These are phyloP conservation scores for Neolentinus lepideus DNA, from an alignment of 1,284 basidiomycete species.

Conservation along the genomic window DNA sequence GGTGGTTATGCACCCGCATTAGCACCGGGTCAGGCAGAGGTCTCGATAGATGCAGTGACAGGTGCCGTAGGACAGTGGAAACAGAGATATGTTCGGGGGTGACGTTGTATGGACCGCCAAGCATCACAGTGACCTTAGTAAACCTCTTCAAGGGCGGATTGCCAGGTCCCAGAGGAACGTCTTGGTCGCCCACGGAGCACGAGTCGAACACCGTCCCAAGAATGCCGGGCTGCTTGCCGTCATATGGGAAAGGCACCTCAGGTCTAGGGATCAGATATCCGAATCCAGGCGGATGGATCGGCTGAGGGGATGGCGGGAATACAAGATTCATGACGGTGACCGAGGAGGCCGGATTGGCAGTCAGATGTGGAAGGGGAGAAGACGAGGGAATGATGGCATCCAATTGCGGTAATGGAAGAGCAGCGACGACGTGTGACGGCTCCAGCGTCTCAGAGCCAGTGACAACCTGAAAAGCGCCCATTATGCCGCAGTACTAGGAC, in stretches of 20 bases:
- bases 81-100: slow-evolving; percentile 21
- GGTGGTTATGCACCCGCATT: slow-evolving; percentile 50
- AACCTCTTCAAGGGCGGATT: slow-evolving; percentile 18
- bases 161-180: slow-evolving; percentile 23
- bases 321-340: slow-evolving; percentile 73
- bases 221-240: slow-evolving; percentile 27
- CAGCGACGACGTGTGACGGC: slow-evolving; percentile 51
- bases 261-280: slow-evolving; percentile 91
- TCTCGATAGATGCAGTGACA: slow-evolving; percentile 14
- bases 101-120: slow-evolving; percentile 73
- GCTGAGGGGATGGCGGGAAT: slow-evolving; percentile 42
- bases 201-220: slow-evolving; percentile 86
- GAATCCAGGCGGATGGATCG: slow-evolving; percentile 79
- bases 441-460: background rate
- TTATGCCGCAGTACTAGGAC: no score
- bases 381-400: slow-evolving; percentile 14
- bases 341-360: slow-evolving; percentile 52
- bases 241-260: slow-evolving; percentile 9
- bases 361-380: slow-evolving; percentile 38
- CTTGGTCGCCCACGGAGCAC: slow-evolving; percentile 64
- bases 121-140: slow-evolving; percentile 86
- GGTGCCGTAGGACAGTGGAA: slow-evolving; percentile 25
- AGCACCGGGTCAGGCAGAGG: slow-evolving; percentile 53
- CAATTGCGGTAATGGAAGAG: slow-evolving; percentile 59
- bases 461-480: no score